Evolutionary conservation across 2,329 filamentous ascomycete species (phyloP), one percentile per base, ranked within the genome.

Genomic region (Hymenoscyphus infarciens): DNA sequence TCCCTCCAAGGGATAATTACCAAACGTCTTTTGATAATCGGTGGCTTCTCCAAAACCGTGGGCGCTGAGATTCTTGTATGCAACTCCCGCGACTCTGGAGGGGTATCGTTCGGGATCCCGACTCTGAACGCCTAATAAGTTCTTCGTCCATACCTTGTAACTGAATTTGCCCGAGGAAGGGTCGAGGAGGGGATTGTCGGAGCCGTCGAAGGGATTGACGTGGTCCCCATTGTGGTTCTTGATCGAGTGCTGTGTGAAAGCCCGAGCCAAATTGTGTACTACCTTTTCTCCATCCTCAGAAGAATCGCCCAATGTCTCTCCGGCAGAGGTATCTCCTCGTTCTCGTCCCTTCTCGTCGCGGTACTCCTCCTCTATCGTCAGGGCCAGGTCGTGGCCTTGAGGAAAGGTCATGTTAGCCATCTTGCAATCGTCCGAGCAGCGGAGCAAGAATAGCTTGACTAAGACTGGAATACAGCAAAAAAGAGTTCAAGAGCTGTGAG

Each of bases 21-120:
- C 78, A 33, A 89, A 84, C 66, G 81, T 87, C 81, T 75, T 86
- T 72, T 91, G 88, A 74, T 87, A 91, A 72, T 91, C 88, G 1
- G 87, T 90, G 0, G 85, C 79, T 56, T 82, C 82, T 53, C 88
- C 88, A 69, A 82, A 91, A 59, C 88, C 88, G 71, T 87, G 85
- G 10, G 90, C 86, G 63, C 84, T 89, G 60, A 91, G 78, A 71
- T 89, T 83, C 75, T 84, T 83, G 77, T 88, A 91, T 56, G 82
- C 80, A 42, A 91, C 79, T 62, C 88, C 88, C 1, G 85, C 82
- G 16, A 83, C 83, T 69, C 87, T 73, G 85, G 85, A 15, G 76
- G 73, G 66, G 80, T 78, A 59, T 83, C 86, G 62, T 83, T 81
- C 64, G 76, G 78, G 35, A 79, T 78, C 55, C 80, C 77, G 64